A percentile compares a stretch with the other conserved stretches of the same genome.
Evolutionary conservation across 2,329 filamentous ascomycete species (phyloP).

Genomic region (Hymenoscyphus salicellus): DNA sequence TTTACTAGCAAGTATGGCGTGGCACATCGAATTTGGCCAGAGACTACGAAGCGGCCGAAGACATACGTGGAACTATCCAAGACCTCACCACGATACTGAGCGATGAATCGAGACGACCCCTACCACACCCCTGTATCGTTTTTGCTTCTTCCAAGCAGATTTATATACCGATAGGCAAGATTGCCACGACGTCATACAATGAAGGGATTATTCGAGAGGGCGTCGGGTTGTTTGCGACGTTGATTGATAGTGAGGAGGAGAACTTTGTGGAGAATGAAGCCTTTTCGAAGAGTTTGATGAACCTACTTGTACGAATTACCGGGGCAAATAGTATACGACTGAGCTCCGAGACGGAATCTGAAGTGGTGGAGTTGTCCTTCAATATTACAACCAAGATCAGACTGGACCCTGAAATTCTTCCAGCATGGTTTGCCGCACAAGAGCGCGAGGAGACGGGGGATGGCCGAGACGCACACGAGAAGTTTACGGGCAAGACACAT

Average conservation of each 20-base stretch:
- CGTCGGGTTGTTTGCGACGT: constrained; percentile 80
- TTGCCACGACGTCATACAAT: constrained; percentile 80
- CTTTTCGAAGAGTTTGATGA: constrained; percentile 85
- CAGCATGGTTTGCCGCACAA: constrained; percentile 82
- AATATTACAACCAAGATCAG: constrained; percentile 96
- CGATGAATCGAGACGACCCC: constrained; percentile 83
- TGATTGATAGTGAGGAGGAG: constrained; percentile 96
- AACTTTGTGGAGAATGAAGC: constrained; percentile 83
- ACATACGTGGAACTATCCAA: constrained; percentile 60
- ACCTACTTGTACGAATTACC: constrained; percentile 76
- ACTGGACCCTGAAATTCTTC: constrained; percentile 78
- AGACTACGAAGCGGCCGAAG: constrained; percentile 61
- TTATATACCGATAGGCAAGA: constrained; percentile 84
- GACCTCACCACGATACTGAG: constrained; percentile 69
- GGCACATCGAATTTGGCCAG: constrained; percentile 57
- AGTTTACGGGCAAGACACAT: constrained; percentile 80
- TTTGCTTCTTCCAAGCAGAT: constrained; percentile 85
- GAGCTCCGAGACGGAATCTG: constrained; percentile 76
- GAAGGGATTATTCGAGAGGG: constrained; percentile 82
- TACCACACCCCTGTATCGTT: constrained; percentile 86
- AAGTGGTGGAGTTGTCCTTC: constrained; percentile 89
- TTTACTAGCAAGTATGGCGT: constrained; percentile 55
- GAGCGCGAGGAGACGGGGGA: constrained; percentile 32
- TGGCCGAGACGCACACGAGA: constrained; percentile 51
- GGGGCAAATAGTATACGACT: constrained; percentile 71